phyloP scores from a whole-genome alignment of 257 asterid species.

The Solanum neorickii region DNA sequence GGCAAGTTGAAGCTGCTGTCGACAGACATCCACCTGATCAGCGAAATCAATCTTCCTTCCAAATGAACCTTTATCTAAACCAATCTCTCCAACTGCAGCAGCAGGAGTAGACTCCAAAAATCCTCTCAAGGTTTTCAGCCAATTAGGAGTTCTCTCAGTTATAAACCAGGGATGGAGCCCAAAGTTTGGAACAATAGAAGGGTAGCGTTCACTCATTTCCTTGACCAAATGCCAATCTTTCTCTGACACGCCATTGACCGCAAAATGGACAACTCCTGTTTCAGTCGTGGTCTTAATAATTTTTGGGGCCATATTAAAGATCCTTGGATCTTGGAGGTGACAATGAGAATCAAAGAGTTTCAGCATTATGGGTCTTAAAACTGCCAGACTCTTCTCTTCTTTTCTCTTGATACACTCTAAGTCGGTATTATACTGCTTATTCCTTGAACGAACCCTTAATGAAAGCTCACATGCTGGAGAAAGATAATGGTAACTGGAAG shows the following conservation, averaged over 20 bases:
- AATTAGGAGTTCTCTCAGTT: constrained; percentile 54
- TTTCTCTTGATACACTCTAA: background rate
- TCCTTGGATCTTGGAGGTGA: constrained; percentile 83
- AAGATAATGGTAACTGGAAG: background rate
- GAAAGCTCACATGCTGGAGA: background rate
- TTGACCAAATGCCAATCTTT: constrained; percentile 86
- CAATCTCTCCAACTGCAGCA: constrained; percentile 97
- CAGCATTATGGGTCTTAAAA: constrained; percentile 13
- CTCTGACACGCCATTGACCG: constrained; percentile 82
- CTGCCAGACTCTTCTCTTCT: background rate
- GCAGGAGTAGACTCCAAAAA: constrained; percentile 50
- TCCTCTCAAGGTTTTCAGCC: constrained; percentile 54
- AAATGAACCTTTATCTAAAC: constrained; percentile 75
- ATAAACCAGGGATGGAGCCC: constrained; percentile 89
- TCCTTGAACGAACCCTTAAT: background rate
- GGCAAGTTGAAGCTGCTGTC: constrained; percentile 77
- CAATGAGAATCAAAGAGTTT: constrained; percentile 89
- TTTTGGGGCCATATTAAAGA: constrained; percentile 39
- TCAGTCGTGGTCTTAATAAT: constrained; percentile 49
- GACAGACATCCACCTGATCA: constrained; percentile 63
- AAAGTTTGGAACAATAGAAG: constrained; percentile 67
- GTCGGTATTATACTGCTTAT: background rate
- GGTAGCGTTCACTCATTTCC: constrained; percentile 59
- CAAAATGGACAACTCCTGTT: constrained; percentile 65
- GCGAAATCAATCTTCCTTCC: constrained; percentile 60